Conservation (phyloP, 1,139 yeast genomes). For the Magnusiomyces paraingens region DNA sequence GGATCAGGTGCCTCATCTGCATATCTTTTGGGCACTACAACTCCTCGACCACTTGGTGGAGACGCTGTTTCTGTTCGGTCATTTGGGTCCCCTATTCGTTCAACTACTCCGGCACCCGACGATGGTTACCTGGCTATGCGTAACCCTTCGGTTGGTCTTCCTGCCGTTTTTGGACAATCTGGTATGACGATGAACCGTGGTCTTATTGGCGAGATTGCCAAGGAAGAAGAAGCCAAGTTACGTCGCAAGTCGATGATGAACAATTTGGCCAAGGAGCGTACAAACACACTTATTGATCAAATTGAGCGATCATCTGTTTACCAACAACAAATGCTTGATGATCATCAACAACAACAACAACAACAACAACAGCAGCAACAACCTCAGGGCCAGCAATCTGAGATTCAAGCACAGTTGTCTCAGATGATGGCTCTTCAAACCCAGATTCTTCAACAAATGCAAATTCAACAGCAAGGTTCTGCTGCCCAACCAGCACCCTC, state of each 20-base stretch:
- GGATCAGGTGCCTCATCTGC: no score
- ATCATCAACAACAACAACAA: slow-evolving; percentile 28
- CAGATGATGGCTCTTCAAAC: slow-evolving; percentile 21
- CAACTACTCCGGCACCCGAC: slow-evolving; percentile 11
- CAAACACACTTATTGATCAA: slow-evolving; percentile 13
- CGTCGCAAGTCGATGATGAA: slow-evolving; percentile 23
- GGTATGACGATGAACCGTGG: slow-evolving; percentile 28
- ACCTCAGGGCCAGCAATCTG: slow-evolving; percentile 29
- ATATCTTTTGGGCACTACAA: not conserved
- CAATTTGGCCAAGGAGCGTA: slow-evolving; percentile 14
- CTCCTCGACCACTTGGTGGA: slow-evolving; percentile 2
- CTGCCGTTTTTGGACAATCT: slow-evolving; percentile 23
- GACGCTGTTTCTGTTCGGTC: slow-evolving; percentile 16
- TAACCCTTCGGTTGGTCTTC: slow-evolving; percentile 20
- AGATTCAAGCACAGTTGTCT: slow-evolving; percentile 19
- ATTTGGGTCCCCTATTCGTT: slow-evolving; percentile 8
- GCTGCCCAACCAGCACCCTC: not conserved
- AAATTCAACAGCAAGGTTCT: slow-evolving; percentile 1
- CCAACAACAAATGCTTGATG: not conserved
- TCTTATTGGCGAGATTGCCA: slow-evolving; percentile 37
- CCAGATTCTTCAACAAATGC: slow-evolving; percentile 20
- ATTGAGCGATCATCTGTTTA: slow-evolving; percentile 4
- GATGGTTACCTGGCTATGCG: slow-evolving; percentile 16
- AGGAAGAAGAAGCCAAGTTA: slow-evolving; percentile 35
- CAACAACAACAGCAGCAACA: slow-evolving; percentile 29